Base-by-base conservation (phyloP, 345 rosid species). In the Boechera stricta region DNA sequence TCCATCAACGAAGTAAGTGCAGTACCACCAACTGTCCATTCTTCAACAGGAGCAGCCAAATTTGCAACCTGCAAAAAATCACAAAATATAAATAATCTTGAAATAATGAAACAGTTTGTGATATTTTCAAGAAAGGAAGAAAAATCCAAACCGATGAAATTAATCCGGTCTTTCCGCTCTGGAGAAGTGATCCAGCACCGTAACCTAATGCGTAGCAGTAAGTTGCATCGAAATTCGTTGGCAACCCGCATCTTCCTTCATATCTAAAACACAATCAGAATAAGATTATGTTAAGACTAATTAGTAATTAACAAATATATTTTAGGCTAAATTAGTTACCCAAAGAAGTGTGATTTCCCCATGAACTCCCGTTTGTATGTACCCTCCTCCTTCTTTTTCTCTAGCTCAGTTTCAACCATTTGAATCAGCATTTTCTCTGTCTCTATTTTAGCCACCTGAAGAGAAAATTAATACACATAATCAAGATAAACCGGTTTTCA, bases 351-450 rank as follows among this genome's bases (percentile, higher is more conserved):
- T 31, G 98, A 95, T 74, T 91, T 90, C 44, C 97, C 98, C 81
- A 84, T 86, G 80, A 95, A 95, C 12, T 76, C 69, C 28, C 83
- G 86, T 69, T 82, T 83, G 67, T 91, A 91, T 49, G 84, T 68
- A 42, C 96, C 94, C 66, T 84, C 89, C 65, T 84, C 84, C 82
- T 84, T 89, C 86, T 90, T 91, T 84, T 89, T 95, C 72, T 89
- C 97, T 81, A 95, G 73, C 77, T 92, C 99, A 6, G 86, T 87
- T 82, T 95, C 99, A 82, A 85, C 99, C 98, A 95, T 92, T 84
- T 95, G 97, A 84, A 95, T 92, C 44, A 92, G 85, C 99, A 95
- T 95, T 87, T 92, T 95, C 84, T 95, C 98, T 4, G 99, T 95
- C 79, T 95, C 99, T 35, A 95, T 95, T 82, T 88, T 95, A 58